Evolutionary conservation across 108 stramenopile species (phyloP), one percentile per base, ranked within the genome.

Genomic region (Pseudonitzschia delicatissima): DNA sequence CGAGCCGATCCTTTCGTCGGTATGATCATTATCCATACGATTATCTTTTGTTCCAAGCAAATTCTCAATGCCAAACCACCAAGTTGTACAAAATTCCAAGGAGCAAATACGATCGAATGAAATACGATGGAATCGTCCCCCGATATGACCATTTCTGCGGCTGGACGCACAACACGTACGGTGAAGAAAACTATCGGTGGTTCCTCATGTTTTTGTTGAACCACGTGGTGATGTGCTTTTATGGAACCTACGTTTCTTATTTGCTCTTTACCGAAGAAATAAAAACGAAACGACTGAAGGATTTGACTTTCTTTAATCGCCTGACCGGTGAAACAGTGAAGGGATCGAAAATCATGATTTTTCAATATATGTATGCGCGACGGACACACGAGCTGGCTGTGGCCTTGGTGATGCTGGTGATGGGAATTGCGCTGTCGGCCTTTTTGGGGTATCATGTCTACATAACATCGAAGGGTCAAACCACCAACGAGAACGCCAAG

Each of bases 61-160:
- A 84, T 17, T 61, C 64, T 53, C 64, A 64, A 8, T 92, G 91
- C 64, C 77, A 81, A 9, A 92, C 90, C 1, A 69, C 83, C 11
- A 62, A 76, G 13, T 77, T 96, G 57, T 71, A 75, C 18, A 82
- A 82, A 66, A 57, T 91, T 20, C 87, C 94, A 8, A 64, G 94
- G 17, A 81, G 82, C 65, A 96, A 93, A 66, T 96, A 79, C 69
- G 91, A 93, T 75, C 76, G 92, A 55, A 73, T 76, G 53, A 80
- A 85, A 42, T 78, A 80, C 36, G 57, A 72, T 37, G 53, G 55
- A 39, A 85, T 90, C 67, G 76, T 90, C 9, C 70, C 83, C 17
- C 79, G 91, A 49, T 96, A 92, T 55, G 95, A 96, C 72, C 95
- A 96, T 70, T 93, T 78, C 58, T 96, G 95, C 71, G 89, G 90